Evolutionary conservation across 306 rosid species (phyloP), one percentile per base, ranked within the genome.

Genomic region (Psophocarpus tetragonolobus): DNA sequence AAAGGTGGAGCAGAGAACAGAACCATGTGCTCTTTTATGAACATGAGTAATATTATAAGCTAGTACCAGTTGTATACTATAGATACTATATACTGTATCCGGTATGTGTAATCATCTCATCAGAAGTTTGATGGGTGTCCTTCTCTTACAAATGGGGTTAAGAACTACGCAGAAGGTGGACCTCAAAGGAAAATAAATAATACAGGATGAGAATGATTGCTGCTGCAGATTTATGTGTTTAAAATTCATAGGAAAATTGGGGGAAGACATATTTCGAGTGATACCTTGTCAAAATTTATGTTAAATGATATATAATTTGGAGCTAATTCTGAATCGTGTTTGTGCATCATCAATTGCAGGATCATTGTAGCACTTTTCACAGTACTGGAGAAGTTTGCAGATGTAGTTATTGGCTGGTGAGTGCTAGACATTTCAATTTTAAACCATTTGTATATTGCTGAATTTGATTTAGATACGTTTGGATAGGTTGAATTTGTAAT

Each of bases 281-380:
- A 73, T 7, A 14, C 23, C 61, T 8, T 51, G 56, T 23, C 56
- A 51, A 66, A 39, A 20, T 13, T 21, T 26, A 7, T 35, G 61
- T 45, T 69, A 61, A 60, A 30, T 39, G 23, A n/a, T 68, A n/a
- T 62, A 41, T 63, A 0, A n/a, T n/a, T n/a, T n/a, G n/a, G n/a
- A n/a, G n/a, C n/a, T n/a, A n/a, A n/a, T n/a, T 60, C 26, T 33
- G 17, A 68, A 11, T 68, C 20, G 70, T 76, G 13, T 60, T 68
- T 47, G 36, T 64, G 57, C 44, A 50, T 67, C n/a, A 13, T 75
- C 4, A 8, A 71, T 73, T 78, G 82, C 90, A 95, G 99, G 99
- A 82, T 92, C 60, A 88, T 95, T 62, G 92, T 95, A 47, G 97
- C 99, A 11, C 41, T 88, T 53, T 73, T 95, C 23, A 88, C 96